Evolutionary conservation across 805 yeast species (phyloP).

Genomic region (Naumovozyma castellii): DNA sequence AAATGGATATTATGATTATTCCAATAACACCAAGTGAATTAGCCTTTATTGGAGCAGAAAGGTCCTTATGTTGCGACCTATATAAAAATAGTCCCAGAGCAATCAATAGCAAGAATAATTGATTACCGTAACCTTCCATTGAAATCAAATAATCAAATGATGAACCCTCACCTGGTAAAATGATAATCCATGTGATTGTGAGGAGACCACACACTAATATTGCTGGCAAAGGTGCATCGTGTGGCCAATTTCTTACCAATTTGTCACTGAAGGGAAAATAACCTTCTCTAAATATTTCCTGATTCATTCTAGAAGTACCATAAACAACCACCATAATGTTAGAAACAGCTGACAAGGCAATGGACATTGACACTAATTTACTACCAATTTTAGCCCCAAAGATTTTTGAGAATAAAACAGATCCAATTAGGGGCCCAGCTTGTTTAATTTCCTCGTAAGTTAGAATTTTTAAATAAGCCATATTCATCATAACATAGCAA

Average conservation of each 20-base stretch:
- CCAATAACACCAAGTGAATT: constrained; percentile 39
- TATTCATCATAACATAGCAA: constrained; percentile 43
- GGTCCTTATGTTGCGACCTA: constrained; percentile 40
- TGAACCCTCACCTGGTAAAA: constrained; percentile 30
- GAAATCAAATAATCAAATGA: constrained; percentile 36
- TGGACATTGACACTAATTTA: constrained; percentile 44
- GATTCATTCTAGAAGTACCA: constrained; percentile 51
- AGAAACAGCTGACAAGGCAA: constrained; percentile 54
- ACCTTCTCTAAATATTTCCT: constrained; percentile 58
- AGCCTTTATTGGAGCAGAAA: constrained; percentile 43
- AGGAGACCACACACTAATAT: constrained; percentile 29
- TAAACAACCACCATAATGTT: constrained; percentile 54
- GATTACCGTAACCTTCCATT: constrained; percentile 40
- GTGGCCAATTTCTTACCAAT: constrained; percentile 49
- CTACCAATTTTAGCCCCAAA: constrained; percentile 46
- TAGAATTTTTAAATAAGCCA: constrained; percentile 47
- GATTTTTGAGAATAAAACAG: constrained; percentile 45
- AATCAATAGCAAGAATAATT: constrained; percentile 40
- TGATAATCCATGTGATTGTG: constrained; percentile 28
- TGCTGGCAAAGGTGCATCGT: constrained; percentile 47
- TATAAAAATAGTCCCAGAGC: constrained; percentile 51
- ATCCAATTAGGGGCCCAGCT: constrained; percentile 52
- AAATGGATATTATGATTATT: constrained; percentile 37
- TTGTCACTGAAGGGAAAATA: constrained; percentile 43
- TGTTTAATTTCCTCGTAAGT: constrained; percentile 43